A percentile compares a stretch with the other conserved stretches of the same genome.
Conservation (phyloP, 1,284 basidiomycete genomes). For the Papiliotrema flavescens region DNA sequence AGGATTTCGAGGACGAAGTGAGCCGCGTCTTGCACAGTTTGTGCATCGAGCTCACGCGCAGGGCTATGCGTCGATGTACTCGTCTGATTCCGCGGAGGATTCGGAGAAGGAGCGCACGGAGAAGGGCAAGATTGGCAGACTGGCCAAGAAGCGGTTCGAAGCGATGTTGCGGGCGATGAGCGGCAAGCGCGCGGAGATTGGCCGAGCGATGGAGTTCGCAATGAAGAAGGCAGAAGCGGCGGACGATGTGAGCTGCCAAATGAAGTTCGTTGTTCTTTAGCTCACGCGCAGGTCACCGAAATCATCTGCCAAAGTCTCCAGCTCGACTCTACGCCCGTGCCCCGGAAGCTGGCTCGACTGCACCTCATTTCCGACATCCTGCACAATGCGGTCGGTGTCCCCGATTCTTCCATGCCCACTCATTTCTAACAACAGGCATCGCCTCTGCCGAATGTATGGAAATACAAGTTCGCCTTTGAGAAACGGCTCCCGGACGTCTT, state of each 20-base stretch:
- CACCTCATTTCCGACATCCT: slow-evolving; percentile 96
- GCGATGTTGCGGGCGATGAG: slow-evolving; percentile 82
- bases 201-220: slow-evolving; percentile 91
- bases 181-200: slow-evolving; percentile 84
- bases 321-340: slow-evolving; percentile 83
- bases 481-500: slow-evolving; percentile 80
- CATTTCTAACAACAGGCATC: slow-evolving; percentile 28
- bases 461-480: slow-evolving; percentile 88
- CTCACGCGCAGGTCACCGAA: slow-evolving; percentile 64
- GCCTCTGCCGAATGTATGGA: slow-evolving; percentile 62
- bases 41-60: slow-evolving; percentile 36
- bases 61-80: slow-evolving; percentile 89
- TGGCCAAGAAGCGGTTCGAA: slow-evolving; percentile 78
- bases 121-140: slow-evolving; percentile 68
- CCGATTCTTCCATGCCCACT: not conserved
- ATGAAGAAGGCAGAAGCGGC: slow-evolving; percentile 92
- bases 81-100: slow-evolving; percentile 91
- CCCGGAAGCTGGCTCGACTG: slow-evolving; percentile 90
- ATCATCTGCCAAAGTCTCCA: slow-evolving; percentile 78
- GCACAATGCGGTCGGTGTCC: slow-evolving; percentile 71
- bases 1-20: slow-evolving; percentile 82
- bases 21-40: slow-evolving; percentile 12
- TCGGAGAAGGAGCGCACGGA: slow-evolving; percentile 73
- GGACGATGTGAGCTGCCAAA: slow-evolving; percentile 62
- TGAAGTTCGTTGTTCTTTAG: not conserved